Conservation (phyloP, 2,329 filamentous ascomycete species). For the Pseudogymnoascus sp. region DNA sequence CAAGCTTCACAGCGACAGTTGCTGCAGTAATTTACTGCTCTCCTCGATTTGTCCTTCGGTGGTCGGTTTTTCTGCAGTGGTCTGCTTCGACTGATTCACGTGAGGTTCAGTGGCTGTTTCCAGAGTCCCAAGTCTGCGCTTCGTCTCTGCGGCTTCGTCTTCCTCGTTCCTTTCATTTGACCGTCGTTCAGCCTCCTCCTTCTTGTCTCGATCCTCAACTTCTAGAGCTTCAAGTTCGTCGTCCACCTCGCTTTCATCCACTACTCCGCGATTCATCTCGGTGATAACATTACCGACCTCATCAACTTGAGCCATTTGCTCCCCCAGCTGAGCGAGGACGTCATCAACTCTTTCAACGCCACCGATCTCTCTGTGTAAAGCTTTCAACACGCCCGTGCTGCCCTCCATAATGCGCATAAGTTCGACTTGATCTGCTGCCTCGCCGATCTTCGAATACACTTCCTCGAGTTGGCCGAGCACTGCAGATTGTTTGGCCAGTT, state of each 20-base stretch:
- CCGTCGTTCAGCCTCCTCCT: slow-evolving; percentile 33
- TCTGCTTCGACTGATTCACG: background rate
- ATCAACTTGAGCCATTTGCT: slow-evolving; percentile 73
- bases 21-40: slow-evolving; percentile 17
- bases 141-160: slow-evolving; percentile 26
- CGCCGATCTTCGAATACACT: slow-evolving; percentile 72
- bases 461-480: slow-evolving; percentile 76
- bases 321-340: slow-evolving; percentile 64
- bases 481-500: slow-evolving; percentile 60
- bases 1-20: slow-evolving; percentile 8
- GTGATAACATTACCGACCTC: slow-evolving; percentile 72
- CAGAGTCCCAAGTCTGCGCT: slow-evolving; percentile 24
- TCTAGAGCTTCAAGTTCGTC: slow-evolving; percentile 74
- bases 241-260: slow-evolving; percentile 80
- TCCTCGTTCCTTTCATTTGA: slow-evolving; percentile 25
- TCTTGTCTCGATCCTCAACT: slow-evolving; percentile 37
- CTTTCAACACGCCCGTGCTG: slow-evolving; percentile 61
- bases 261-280: slow-evolving; percentile 43
- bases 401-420: slow-evolving; percentile 76
- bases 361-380: slow-evolving; percentile 68
- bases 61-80: slow-evolving; percentile 28
- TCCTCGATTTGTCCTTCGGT: slow-evolving; percentile 28
- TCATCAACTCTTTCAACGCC: slow-evolving; percentile 66
- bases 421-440: slow-evolving; percentile 76
- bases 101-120: background rate